Conservation (phyloP, 441 rosid genomes). For the Euphorbia corollata region DNA sequence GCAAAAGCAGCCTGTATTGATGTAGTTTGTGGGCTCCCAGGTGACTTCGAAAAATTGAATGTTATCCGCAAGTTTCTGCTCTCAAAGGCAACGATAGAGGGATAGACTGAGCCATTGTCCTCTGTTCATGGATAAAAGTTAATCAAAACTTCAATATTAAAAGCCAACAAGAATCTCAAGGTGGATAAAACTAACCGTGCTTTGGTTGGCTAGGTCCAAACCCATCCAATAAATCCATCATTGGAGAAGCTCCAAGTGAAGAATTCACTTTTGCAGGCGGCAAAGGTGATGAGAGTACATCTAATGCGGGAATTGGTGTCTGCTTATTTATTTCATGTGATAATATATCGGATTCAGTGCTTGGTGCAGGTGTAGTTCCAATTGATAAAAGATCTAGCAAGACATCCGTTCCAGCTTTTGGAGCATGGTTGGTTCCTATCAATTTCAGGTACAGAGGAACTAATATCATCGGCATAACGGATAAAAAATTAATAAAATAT, state of each 20-base stretch:
- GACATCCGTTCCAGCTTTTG: constrained; percentile 69
- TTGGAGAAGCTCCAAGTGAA: constrained; percentile 42
- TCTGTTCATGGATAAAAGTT: constrained; percentile 39
- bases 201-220: constrained; percentile 53
- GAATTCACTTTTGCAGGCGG: constrained; percentile 37
- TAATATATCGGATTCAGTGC: constrained; percentile 47
- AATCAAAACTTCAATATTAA: constrained; percentile 16
- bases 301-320: constrained; percentile 32
- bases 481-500: constrained; percentile 7
- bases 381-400: constrained; percentile 82
- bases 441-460: constrained; percentile 9
- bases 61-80: constrained; percentile 74
- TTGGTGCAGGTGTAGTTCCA: constrained; percentile 60
- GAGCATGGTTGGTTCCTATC: constrained; percentile 53
- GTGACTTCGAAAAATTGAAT: constrained; percentile 70
- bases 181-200: constrained; percentile 39
- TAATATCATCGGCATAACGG: constrained; percentile 10
- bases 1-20: constrained; percentile 63
- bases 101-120: constrained; percentile 70
- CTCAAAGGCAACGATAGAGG: constrained; percentile 71
- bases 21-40: constrained; percentile 69
- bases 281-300: constrained; percentile 41
- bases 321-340: constrained; percentile 40
- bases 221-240: constrained; percentile 84
- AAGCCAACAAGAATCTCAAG: constrained; percentile 18